Percentiles rank a stretch among this genome's conserved stretches.
Conservation (phyloP, 192 early-diverging fungal species). For the Coemansia sp. region DNA sequence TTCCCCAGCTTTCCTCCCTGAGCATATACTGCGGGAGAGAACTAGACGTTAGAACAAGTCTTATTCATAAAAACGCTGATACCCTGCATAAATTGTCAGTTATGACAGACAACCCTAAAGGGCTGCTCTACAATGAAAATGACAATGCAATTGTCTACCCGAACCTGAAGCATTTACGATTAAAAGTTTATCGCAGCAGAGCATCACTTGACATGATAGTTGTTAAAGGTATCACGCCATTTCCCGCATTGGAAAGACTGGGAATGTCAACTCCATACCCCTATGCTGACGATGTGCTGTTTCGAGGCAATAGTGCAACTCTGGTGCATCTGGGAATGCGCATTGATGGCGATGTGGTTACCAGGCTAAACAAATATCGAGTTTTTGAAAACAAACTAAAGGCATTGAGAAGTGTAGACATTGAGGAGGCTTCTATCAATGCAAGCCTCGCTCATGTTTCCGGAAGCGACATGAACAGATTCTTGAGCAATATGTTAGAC, state of each 20-base stretch:
- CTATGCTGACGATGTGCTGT: slow-evolving; percentile 7
- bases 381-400: background rate
- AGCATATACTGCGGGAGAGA: background rate
- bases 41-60: background rate
- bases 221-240: background rate
- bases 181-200: background rate
- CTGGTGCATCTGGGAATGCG: background rate
- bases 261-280: background rate
- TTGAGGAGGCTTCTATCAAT: background rate
- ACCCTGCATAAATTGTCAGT: background rate
- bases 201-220: too few species aligned
- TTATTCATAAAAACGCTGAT: background rate
- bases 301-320: slow-evolving; percentile 10
- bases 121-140: background rate
- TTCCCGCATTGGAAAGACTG: background rate
- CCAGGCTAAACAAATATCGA: background rate
- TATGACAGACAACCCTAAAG: too few species aligned
- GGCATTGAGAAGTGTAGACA: background rate
- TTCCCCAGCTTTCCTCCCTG: background rate
- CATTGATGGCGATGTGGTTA: background rate
- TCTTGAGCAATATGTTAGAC: background rate
- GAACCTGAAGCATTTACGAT: background rate
- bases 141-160: background rate
- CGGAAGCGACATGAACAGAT: background rate
- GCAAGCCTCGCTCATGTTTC: background rate